Conservation (phyloP, 176 grass and related monocot genomes). For the Cenchrus fungigraminus region DNA sequence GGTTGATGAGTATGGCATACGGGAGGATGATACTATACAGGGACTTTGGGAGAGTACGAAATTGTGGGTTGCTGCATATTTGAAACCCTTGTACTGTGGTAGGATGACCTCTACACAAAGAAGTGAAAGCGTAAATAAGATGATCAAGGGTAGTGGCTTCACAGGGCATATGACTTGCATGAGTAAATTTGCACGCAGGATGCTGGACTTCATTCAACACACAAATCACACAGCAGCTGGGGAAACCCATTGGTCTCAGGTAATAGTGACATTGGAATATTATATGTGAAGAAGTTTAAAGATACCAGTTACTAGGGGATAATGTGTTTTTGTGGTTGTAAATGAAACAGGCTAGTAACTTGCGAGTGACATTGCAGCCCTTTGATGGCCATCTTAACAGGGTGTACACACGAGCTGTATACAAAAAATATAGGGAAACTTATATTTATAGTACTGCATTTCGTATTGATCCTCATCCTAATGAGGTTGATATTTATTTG, state of each 20-base stretch:
- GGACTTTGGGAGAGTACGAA: not conserved
- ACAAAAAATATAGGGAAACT: not conserved
- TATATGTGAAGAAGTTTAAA: not conserved
- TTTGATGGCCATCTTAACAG: not conserved
- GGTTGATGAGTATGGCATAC: not conserved
- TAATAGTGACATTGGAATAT: not conserved
- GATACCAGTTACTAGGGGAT: not conserved
- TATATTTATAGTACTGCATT: not conserved
- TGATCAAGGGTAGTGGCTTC: not conserved
- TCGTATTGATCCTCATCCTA: not conserved
- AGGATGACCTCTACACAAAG: slow-evolving; percentile 12
- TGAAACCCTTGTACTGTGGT: not conserved
- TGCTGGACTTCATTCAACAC: not conserved
- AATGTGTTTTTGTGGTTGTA: not conserved
- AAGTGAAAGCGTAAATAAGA: slow-evolving; percentile 5
- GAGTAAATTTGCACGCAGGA: slow-evolving; percentile 2
- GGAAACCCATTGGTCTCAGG: slow-evolving; percentile 5
- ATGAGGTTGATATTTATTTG: not conserved
- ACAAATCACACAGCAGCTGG: not conserved
- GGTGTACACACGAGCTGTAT: not conserved
- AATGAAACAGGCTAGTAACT: not conserved
- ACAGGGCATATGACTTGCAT: not conserved
- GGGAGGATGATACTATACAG: not conserved
- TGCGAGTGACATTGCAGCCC: not conserved
- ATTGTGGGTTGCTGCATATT: not conserved